A percentile compares a stretch with the other conserved stretches of the same genome.
Conservation (phyloP, 1,284 basidiomycete genomes). For the Chiua sp. region DNA sequence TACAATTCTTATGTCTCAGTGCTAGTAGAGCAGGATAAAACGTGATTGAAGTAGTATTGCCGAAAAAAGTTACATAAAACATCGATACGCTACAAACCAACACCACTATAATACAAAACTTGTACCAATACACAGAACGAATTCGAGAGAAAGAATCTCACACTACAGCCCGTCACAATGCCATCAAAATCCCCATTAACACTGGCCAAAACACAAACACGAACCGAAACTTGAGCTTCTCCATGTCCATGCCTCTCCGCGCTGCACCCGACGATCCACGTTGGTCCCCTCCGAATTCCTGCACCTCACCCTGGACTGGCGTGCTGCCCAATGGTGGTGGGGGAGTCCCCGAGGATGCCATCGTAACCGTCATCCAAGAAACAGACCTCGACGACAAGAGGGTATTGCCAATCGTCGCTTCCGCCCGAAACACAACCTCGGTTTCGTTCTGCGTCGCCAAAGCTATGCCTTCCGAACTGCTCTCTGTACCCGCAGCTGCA, state of each 20-base stretch:
- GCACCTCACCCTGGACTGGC: background rate
- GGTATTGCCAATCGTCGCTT: background rate
- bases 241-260: constrained; percentile 40
- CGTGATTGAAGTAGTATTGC: too few species aligned
- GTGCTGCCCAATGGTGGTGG: constrained; percentile 21
- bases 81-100: background rate
- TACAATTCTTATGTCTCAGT: too few species aligned
- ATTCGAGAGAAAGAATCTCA: background rate
- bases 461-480: too few species aligned
- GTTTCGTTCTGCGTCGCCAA: constrained; percentile 7
- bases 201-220: constrained; percentile 62
- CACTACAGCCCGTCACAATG: constrained; percentile 15
- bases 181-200: constrained; percentile 14
- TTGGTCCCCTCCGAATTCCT: constrained; percentile 12
- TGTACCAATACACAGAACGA: background rate
- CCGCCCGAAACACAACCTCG: background rate
- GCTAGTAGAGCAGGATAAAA: too few species aligned
- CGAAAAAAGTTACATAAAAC: too few species aligned
- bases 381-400: background rate
- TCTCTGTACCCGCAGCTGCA: background rate
- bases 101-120: too few species aligned
- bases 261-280: constrained; percentile 23
- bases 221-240: constrained; percentile 54
- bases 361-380: background rate
- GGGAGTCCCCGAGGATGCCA: constrained; percentile 18